These are phyloP conservation scores for Nannochloropsis salina DNA, from an alignment of 108 stramenopile genomes.

Conservation along the genomic window DNA sequence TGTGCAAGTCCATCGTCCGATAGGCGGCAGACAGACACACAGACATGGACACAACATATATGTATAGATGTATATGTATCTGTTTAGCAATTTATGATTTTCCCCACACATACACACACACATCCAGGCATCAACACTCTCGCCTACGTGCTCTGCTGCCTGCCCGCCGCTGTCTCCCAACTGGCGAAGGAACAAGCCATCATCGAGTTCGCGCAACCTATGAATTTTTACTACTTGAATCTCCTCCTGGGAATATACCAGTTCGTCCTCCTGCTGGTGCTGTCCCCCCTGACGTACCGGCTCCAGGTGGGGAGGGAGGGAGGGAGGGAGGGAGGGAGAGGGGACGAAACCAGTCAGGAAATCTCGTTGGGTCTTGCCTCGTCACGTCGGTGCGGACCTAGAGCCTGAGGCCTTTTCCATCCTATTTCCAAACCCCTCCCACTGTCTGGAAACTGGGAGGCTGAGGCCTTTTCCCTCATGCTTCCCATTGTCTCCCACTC, in stretches of 20 bases:
- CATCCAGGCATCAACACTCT: not conserved
- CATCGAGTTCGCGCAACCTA: not conserved
- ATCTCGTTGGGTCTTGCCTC: no score
- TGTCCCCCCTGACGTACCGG: not conserved
- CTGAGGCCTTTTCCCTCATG: no score
- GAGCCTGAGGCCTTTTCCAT: no score
- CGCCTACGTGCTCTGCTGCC: not conserved
- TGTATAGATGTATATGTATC: no score
- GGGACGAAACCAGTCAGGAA: not conserved
- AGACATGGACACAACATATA: no score
- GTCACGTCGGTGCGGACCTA: no score
- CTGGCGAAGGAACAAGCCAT: not conserved
- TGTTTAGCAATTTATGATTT: no score
- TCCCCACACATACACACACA: not conserved
- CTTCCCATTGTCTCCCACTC: no score
- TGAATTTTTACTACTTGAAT: not conserved
- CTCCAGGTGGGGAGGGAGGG: conserved; percentile 9
- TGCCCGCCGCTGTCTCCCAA: not conserved
- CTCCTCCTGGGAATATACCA: not conserved
- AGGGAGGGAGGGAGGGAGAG: not conserved
- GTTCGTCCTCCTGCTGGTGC: not conserved
- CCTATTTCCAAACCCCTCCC: no score
- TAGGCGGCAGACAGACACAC: no score
- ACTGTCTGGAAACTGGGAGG: no score
- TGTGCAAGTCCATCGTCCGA: no score